These are phyloP conservation scores for Penicillium nucicola DNA, from an alignment of 495 filamentous ascomycete genomes.

Conservation along the genomic window DNA sequence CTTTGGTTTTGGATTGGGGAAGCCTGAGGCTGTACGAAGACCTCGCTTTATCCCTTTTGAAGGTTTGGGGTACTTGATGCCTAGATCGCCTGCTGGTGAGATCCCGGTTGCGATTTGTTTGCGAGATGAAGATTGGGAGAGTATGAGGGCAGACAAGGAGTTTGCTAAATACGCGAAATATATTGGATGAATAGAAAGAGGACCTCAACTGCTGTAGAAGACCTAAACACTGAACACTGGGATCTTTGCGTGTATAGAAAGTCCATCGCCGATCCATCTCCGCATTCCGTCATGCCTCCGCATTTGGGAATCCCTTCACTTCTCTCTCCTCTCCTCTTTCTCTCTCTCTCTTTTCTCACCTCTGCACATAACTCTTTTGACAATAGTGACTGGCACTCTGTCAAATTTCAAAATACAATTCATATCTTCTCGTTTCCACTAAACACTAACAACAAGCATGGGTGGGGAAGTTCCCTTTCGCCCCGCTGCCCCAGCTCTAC, in stretches of 20 bases:
- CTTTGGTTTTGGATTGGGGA: constrained; percentile 48
- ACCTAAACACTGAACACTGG: no score
- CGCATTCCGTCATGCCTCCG: constrained; percentile 22
- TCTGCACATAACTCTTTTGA: neutral
- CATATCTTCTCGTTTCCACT: neutral
- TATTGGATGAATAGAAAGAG: constrained; percentile 30
- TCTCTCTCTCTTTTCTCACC: constrained; percentile 3
- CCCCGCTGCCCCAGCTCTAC: constrained; percentile 44
- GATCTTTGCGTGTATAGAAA: neutral
- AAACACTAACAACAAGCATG: constrained; percentile 30
- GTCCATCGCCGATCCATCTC: constrained; percentile 11
- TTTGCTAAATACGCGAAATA: constrained; percentile 33
- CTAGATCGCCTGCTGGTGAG: constrained; percentile 35
- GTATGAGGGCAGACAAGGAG: constrained; percentile 33
- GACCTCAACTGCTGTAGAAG: no score
- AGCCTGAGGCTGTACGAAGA: constrained; percentile 46
- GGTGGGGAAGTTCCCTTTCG: constrained; percentile 43
- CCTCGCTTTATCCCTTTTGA: constrained; percentile 47
- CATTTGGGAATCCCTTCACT: constrained; percentile 12
- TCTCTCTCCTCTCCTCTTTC: constrained; percentile 4
- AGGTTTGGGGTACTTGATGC: constrained; percentile 48
- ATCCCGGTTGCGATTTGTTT: constrained; percentile 42
- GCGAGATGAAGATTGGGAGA: constrained; percentile 41
- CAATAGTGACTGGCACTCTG: no score
- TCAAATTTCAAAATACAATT: no score